These are phyloP conservation scores for Salvia splendens DNA, from an alignment of 257 asterid species.

Conservation along the genomic window DNA sequence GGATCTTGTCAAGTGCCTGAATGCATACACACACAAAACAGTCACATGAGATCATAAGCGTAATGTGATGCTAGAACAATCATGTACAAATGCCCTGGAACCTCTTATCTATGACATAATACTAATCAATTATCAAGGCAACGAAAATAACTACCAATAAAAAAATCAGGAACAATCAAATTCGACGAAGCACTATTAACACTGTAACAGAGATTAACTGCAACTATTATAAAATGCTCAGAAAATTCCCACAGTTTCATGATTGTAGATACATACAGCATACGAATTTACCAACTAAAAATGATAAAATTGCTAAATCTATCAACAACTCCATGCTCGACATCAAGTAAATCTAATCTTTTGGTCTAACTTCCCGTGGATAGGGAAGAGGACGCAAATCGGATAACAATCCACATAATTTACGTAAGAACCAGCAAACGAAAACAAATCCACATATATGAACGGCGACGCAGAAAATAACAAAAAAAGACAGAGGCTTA, in stretches of 20 bases:
- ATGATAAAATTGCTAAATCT: not conserved
- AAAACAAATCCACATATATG: not conserved
- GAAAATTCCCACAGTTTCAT: not conserved
- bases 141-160: not conserved
- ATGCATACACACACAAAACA: not conserved
- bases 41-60: not conserved
- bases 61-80: not conserved
- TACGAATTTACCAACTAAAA: not conserved
- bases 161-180: not conserved
- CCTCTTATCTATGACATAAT: not conserved
- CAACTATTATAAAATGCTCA: not conserved
- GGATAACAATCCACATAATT: not conserved
- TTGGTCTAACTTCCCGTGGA: not conserved
- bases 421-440: not conserved
- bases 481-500: constrained; percentile 25
- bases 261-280: not conserved
- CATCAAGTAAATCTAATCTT: not conserved
- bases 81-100: not conserved
- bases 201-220: too few species aligned
- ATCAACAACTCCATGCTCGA: not conserved
- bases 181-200: not conserved
- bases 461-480: not conserved
- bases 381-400: not conserved
- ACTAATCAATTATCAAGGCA: not conserved
- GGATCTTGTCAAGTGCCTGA: constrained; percentile 69